Base-by-base conservation (phyloP, 345 rosid species). In the Citrus inodora region DNA sequence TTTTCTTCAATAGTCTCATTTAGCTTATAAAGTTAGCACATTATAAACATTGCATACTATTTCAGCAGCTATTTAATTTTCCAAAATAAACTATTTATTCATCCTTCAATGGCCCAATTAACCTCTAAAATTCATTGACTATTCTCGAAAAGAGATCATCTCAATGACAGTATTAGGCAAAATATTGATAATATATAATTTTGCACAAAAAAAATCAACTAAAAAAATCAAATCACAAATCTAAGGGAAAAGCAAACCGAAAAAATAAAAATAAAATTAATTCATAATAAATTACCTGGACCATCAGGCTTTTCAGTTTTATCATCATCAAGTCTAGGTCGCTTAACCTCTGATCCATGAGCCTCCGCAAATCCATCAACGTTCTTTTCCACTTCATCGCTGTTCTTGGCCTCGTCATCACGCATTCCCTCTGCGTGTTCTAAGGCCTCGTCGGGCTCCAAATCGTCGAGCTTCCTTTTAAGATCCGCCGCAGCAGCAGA, bases 391-490 rank as follows among this genome's bases (percentile, higher is more conserved):
- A 66, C 86, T 33, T 80, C 85, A 1, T 76, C 82, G 19, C 71
- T 48, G 55, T 71, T 71, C 51, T 58, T 5, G 78, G 17, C 11
- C 76, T 17, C 58, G 46, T 67, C 76, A 37, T 33, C 30, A 48
- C 58, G 76, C 56, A 53, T 59, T 55, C 13, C 70, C 70, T 35
- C 70, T 6, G 32, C 73, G 38, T 17, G 72, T 58, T 76, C 83
- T 59, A 73, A 80, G 75, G 72, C 68, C 14, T 85, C 17, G 14
- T 46, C 89, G 9, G 85, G 69, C 76, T 90, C 90, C 55, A 89
- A 27, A 10, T 84, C 92, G 9, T 87, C 90, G 53, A 90, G 90
- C 88, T 94, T 94, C 79, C 98, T 88, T 82, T 94, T 94, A 83
- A 84, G 90, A 86, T 94, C 95, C 70, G 87, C 76, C 22, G 86